These are phyloP conservation scores for Rhizophlyctis rosea DNA, from an alignment of 192 early-diverging fungal species.

Conservation along the genomic window DNA sequence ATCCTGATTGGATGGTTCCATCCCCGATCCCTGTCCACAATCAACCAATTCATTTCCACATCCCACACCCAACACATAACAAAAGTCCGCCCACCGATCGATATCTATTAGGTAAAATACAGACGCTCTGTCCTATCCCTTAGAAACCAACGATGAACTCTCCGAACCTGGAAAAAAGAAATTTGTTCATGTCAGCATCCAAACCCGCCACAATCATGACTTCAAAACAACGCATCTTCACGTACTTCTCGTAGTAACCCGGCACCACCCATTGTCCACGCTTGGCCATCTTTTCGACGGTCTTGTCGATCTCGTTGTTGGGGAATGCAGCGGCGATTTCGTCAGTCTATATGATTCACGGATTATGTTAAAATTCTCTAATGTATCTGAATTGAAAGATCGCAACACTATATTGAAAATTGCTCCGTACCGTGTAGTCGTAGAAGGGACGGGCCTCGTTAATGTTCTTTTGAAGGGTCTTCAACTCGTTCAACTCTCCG, in stretches of 20 bases:
- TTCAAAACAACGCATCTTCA: background rate
- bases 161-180: constrained; percentile 37
- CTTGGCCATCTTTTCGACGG: constrained; percentile 86
- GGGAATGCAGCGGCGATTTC: constrained; percentile 93
- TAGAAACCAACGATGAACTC: constrained; percentile 54
- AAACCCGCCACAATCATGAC: background rate
- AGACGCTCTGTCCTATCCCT: no score
- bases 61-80: no score
- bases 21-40: no score
- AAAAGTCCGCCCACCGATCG: no score
- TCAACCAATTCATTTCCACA: no score
- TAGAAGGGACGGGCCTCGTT: constrained; percentile 90
- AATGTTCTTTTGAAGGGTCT: constrained; percentile 88
- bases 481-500: constrained; percentile 80
- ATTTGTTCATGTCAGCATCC: no score
- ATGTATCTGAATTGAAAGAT: no score
- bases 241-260: constrained; percentile 91
- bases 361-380: no score
- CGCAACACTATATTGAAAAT: no score
- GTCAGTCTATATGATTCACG: constrained; percentile 61
- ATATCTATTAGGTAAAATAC: no score
- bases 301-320: constrained; percentile 82
- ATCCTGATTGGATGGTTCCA: no score
- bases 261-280: constrained; percentile 89
- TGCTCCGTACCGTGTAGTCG: constrained; percentile 75